A percentile compares a stretch with the other conserved stretches of the same genome.
Conservation (phyloP, 164 flowering plant species). For the Liquidambar formosana region DNA sequence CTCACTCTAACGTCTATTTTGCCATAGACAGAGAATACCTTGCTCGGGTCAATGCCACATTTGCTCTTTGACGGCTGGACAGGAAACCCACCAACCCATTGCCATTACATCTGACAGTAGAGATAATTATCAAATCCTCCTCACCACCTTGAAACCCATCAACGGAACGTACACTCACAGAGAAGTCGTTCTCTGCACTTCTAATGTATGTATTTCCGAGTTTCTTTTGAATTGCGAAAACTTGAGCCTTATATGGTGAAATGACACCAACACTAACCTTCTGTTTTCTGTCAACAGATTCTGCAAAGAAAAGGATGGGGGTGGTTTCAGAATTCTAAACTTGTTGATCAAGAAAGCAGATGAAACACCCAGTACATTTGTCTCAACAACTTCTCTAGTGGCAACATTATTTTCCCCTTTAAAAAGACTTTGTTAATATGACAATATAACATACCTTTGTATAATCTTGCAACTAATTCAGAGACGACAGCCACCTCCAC, state of each 20-base stretch:
- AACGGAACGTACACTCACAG: constrained; percentile 34
- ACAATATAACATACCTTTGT: not conserved
- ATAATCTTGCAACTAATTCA: not conserved
- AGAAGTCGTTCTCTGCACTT: constrained; percentile 6
- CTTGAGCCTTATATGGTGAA: constrained; percentile 50
- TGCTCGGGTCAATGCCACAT: constrained; percentile 46
- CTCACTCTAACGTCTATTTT: not conserved
- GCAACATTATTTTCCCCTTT: too few species aligned
- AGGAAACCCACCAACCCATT: constrained; percentile 43
- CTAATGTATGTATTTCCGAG: constrained; percentile 15
- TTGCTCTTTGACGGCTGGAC: constrained; percentile 34
- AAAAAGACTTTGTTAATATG: too few species aligned
- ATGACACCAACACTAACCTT: constrained; percentile 42
- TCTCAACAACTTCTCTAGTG: not conserved
- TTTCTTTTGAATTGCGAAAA: constrained; percentile 31
- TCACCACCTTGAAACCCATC: constrained; percentile 59
- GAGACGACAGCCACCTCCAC: constrained; percentile 2
- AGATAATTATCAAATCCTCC: constrained; percentile 43
- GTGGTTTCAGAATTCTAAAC: not conserved
- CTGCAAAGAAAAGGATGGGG: constrained; percentile 5
- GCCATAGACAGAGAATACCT: constrained; percentile 18
- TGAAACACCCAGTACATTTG: not conserved
- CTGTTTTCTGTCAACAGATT: constrained; percentile 5
- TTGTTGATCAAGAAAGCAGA: not conserved
- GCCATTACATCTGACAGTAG: constrained; percentile 43